Conservation (phyloP, 1,284 basidiomycete species). For the Ustilago esculenta region DNA sequence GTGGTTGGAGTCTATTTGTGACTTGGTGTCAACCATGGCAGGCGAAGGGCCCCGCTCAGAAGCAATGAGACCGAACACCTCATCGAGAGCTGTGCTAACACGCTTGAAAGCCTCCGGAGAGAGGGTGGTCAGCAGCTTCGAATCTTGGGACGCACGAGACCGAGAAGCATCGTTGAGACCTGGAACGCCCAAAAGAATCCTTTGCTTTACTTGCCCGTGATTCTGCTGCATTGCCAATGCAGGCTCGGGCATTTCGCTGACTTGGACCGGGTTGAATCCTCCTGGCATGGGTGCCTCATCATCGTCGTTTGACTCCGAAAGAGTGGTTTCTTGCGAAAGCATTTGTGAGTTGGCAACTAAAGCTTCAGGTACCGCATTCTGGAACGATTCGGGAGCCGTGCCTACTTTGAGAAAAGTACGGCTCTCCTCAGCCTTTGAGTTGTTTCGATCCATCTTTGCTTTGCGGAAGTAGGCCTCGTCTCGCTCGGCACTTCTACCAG, state of each 20-base stretch:
- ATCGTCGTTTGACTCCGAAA: background rate
- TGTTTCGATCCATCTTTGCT: slow-evolving; percentile 31
- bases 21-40: background rate
- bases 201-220: background rate
- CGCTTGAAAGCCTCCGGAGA: slow-evolving; percentile 59
- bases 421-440: slow-evolving; percentile 6
- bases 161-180: slow-evolving; percentile 5
- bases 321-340: background rate
- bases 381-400: background rate
- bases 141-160: slow-evolving; percentile 17
- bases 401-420: background rate
- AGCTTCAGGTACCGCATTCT: background rate
- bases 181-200: slow-evolving; percentile 8
- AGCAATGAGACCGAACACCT: slow-evolving; percentile 56
- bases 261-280: slow-evolving; percentile 9
- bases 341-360: background rate
- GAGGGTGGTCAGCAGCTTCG: slow-evolving; percentile 43
- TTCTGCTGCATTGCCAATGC: background rate
- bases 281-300: slow-evolving; percentile 26
- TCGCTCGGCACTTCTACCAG: slow-evolving; percentile 44
- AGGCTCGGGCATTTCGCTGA: background rate
- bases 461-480: slow-evolving; percentile 52
- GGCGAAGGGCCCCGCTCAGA: slow-evolving; percentile 19
- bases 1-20: background rate
- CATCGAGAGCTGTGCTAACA: slow-evolving; percentile 60